Evolutionary conservation across 805 yeast species (phyloP).

Genomic region (Kluyveromyces wickerhamii): DNA sequence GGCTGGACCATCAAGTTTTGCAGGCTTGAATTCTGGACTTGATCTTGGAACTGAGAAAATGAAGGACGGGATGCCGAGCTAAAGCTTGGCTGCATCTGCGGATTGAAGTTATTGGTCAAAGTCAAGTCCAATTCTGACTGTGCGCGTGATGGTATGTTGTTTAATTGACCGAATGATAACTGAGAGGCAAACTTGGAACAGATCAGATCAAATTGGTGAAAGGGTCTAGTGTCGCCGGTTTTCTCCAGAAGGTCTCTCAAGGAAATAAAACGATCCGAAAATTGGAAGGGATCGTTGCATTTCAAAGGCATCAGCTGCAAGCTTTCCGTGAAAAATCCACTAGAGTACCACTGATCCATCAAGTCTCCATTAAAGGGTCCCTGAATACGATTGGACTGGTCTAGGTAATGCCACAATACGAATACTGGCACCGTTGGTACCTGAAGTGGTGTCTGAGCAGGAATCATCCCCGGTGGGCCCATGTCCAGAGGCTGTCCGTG

Average conservation of each 20-base stretch:
- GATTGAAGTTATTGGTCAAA: neutral
- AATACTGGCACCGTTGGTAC: constrained; percentile 28
- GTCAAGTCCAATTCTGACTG: neutral
- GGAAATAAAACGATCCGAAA: constrained; percentile 20
- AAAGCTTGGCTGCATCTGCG: neutral
- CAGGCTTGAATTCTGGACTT: neutral
- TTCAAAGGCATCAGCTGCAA: constrained; percentile 45
- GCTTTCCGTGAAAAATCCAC: constrained; percentile 51
- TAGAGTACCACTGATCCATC: constrained; percentile 76
- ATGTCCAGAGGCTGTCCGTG: constrained; percentile 1
- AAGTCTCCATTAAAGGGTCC: constrained; percentile 75
- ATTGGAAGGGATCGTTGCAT: constrained; percentile 22
- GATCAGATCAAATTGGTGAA: constrained; percentile 17
- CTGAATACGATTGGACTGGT: constrained; percentile 59
- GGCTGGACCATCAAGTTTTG: neutral
- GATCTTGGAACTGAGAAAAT: no score
- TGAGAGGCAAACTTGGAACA: neutral
- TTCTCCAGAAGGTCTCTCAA: constrained; percentile 18
- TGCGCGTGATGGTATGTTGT: no score
- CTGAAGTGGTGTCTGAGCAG: constrained; percentile 6
- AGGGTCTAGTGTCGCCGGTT: constrained; percentile 23
- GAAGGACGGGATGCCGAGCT: neutral
- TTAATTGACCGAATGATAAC: neutral
- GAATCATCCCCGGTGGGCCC: constrained; percentile 6
- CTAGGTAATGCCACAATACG: constrained; percentile 69